These are phyloP conservation scores for Areca catechu DNA, from an alignment of 176 grass and related monocot genomes.

Conservation along the genomic window DNA sequence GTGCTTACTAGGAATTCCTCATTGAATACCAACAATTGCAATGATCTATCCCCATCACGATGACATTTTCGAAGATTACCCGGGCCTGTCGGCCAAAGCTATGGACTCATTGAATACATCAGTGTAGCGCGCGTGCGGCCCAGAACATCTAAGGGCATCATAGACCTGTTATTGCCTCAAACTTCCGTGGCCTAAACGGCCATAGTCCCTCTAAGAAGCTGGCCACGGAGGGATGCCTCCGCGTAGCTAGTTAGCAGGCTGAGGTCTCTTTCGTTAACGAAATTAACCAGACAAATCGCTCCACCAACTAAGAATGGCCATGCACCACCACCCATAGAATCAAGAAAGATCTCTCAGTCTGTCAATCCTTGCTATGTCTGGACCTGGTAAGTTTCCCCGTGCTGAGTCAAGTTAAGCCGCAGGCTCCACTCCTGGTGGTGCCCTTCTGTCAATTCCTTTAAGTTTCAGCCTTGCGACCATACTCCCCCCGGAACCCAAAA, in stretches of 20 bases:
- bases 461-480: no score
- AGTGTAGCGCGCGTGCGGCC: constrained; percentile 47
- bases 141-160: constrained; percentile 63
- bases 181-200: constrained; percentile 43
- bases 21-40: constrained; percentile 55
- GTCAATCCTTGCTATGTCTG: constrained; percentile 43
- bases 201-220: constrained; percentile 56
- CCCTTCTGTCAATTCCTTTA: constrained; percentile 27
- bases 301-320: no score
- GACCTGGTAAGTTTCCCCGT: constrained; percentile 36
- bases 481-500: constrained; percentile 29
- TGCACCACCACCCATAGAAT: no score
- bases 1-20: constrained; percentile 55
- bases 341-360: constrained; percentile 10
- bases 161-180: constrained; percentile 57
- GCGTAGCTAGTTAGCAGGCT: constrained; percentile 60
- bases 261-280: constrained; percentile 62
- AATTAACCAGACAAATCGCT: constrained; percentile 76
- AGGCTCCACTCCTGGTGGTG: constrained; percentile 35
- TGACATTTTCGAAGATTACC: constrained; percentile 52
- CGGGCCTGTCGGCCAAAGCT: constrained; percentile 43
- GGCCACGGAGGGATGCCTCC: constrained; percentile 35
- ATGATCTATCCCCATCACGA: constrained; percentile 57
- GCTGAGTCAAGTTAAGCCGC: constrained; percentile 43
- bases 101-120: constrained; percentile 51